Evolutionary conservation across 768 basidiomycete species (phyloP).

Genomic region (Russula sp.): DNA sequence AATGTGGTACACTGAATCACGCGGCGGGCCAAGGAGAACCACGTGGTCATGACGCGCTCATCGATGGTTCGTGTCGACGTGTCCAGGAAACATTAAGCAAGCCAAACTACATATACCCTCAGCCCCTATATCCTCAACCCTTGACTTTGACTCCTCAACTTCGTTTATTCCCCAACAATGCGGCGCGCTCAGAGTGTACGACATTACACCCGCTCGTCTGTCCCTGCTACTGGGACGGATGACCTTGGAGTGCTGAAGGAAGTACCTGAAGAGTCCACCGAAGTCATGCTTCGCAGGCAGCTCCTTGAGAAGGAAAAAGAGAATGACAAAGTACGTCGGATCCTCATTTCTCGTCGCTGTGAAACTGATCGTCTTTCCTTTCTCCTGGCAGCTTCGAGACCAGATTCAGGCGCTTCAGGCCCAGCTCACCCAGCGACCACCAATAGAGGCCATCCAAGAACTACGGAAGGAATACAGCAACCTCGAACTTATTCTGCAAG

Average conservation of each 20-base stretch:
- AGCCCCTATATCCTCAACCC: background rate
- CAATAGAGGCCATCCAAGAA: slow-evolving; percentile 57
- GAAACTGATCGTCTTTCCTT: background rate
- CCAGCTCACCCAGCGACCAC: slow-evolving; percentile 61
- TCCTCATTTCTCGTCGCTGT: background rate
- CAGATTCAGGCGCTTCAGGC: slow-evolving; percentile 59
- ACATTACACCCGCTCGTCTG: slow-evolving; percentile 17
- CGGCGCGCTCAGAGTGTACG: slow-evolving; percentile 23
- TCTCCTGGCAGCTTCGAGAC: slow-evolving; percentile 45
- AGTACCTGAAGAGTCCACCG: slow-evolving; percentile 15
- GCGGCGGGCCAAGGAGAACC: background rate
- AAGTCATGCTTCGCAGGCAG: slow-evolving; percentile 19
- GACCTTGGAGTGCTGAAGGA: slow-evolving; percentile 23
- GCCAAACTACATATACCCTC: slow-evolving; percentile 3
- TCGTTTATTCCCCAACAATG: slow-evolving; percentile 2
- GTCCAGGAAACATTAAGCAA: background rate
- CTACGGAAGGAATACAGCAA: slow-evolving; percentile 70
- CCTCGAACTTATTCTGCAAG: slow-evolving; percentile 67
- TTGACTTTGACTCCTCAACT: background rate
- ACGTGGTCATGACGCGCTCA: slow-evolving; percentile 9
- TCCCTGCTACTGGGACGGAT: slow-evolving; percentile 10
- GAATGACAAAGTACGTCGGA: slow-evolving; percentile 18
- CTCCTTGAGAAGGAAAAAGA: slow-evolving; percentile 24
- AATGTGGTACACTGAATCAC: background rate
- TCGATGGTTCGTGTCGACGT: background rate